Conservation (phyloP, 495 filamentous ascomycete species). For the Darksidea phi region DNA sequence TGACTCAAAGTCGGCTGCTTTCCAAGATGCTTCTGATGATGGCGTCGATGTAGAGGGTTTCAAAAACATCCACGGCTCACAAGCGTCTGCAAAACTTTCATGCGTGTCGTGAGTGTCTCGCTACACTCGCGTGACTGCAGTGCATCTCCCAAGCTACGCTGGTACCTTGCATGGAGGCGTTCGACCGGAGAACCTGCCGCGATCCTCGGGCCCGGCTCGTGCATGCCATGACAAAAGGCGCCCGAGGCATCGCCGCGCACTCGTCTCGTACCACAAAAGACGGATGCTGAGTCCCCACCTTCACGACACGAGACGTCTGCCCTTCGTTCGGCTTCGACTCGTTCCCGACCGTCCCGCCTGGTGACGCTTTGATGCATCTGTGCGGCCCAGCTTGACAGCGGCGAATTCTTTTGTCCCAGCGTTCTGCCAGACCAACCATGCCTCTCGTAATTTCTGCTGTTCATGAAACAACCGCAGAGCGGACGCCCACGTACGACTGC, state of each 20-base stretch:
- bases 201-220: too few relatives aligned
- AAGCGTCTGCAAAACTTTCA: background rate
- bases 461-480: background rate
- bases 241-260: too few relatives aligned
- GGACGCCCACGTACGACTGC: constrained; percentile 5
- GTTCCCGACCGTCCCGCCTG: background rate
- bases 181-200: background rate
- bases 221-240: too few relatives aligned
- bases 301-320: background rate
- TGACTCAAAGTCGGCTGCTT: background rate
- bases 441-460: constrained; percentile 12
- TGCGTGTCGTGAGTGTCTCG: background rate
- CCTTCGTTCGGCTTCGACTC: background rate
- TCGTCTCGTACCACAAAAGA: too few relatives aligned
- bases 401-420: constrained; percentile 2
- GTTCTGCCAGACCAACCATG: constrained; percentile 5
- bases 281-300: too few relatives aligned
- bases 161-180: background rate
- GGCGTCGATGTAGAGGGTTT: too few relatives aligned
- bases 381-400: constrained; percentile 9
- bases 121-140: background rate
- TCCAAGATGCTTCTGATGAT: too few relatives aligned
- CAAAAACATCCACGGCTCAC: too few relatives aligned
- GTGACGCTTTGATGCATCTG: constrained; percentile 8
- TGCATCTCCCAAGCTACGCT: background rate